phyloP scores from a whole-genome alignment of 108 stramenopile species.

The Skeletonema marinoi region DNA sequence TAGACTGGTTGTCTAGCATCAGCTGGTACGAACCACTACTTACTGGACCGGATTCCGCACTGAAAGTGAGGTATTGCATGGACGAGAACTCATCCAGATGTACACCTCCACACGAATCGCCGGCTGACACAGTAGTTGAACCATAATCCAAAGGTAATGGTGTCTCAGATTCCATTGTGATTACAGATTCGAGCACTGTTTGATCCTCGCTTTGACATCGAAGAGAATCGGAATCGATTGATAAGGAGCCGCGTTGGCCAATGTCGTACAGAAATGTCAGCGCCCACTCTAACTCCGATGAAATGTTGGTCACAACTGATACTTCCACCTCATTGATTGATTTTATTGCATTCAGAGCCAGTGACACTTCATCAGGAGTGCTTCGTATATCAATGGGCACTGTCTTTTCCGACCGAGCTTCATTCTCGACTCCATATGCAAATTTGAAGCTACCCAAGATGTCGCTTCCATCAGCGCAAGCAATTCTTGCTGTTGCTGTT shows the following conservation, averaged over 20 bases:
- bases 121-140: conserved; percentile 13
- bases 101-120: conserved; percentile 36
- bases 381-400: conserved; percentile 25
- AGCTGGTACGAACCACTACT: conserved; percentile 34
- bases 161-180: conserved; percentile 1
- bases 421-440: conserved; percentile 23
- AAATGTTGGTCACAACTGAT: conserved; percentile 3
- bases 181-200: conserved; percentile 14
- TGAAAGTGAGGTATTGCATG: conserved; percentile 23
- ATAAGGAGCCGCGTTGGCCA: conserved; percentile 11
- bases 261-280: conserved; percentile 28
- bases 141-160: conserved; percentile 31
- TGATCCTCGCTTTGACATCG: conserved; percentile 36
- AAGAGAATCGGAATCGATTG: conserved; percentile 26
- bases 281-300: conserved; percentile 29
- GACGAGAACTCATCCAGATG: conserved; percentile 36
- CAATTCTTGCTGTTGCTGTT: conserved; percentile 19
- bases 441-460: conserved; percentile 29
- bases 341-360: conserved; percentile 20
- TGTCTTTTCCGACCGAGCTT: conserved; percentile 9
- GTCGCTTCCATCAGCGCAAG: conserved; percentile 28
- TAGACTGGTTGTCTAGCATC: conserved; percentile 27
- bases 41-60: conserved; percentile 14
- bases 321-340: conserved; percentile 21
- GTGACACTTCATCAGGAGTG: conserved; percentile 15